phyloP scores from a whole-genome alignment of 192 early-diverging fungal genomes.

The Backusella luteola region DNA sequence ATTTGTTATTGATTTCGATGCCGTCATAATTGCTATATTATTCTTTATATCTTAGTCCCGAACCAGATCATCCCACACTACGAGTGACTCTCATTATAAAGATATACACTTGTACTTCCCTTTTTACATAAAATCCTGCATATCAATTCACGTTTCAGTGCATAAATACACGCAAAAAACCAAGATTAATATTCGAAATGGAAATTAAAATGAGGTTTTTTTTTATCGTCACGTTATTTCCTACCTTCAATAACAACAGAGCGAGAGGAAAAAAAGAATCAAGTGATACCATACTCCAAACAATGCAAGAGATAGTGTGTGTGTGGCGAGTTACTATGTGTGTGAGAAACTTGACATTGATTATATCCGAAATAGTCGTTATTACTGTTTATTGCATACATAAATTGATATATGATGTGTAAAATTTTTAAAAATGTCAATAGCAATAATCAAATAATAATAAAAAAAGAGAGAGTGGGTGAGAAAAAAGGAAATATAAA shows the following conservation, averaged over 20 bases:
- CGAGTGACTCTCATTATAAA: too few relatives aligned
- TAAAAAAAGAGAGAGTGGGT: too few relatives aligned
- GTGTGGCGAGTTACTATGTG: background rate
- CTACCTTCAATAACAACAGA: background rate
- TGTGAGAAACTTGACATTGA: background rate
- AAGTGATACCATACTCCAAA: slow-evolving; percentile 1
- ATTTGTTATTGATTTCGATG: background rate
- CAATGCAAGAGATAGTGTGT: background rate
- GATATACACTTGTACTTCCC: background rate
- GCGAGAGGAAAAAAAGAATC: background rate
- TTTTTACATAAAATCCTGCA: background rate
- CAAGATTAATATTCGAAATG: background rate
- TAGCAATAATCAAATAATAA: background rate
- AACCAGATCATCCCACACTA: background rate
- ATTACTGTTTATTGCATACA: background rate
- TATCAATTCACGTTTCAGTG: background rate
- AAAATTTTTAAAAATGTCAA: background rate
- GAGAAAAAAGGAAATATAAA: background rate
- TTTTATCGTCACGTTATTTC: background rate
- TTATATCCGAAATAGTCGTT: background rate
- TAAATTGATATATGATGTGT: background rate
- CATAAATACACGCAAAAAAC: background rate
- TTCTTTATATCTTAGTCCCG: background rate
- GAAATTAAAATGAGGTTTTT: slow-evolving; percentile 1
- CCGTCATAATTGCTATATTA: background rate